Base-by-base conservation (phyloP, 768 basidiomycete species). In the Macrocybe gigantea region DNA sequence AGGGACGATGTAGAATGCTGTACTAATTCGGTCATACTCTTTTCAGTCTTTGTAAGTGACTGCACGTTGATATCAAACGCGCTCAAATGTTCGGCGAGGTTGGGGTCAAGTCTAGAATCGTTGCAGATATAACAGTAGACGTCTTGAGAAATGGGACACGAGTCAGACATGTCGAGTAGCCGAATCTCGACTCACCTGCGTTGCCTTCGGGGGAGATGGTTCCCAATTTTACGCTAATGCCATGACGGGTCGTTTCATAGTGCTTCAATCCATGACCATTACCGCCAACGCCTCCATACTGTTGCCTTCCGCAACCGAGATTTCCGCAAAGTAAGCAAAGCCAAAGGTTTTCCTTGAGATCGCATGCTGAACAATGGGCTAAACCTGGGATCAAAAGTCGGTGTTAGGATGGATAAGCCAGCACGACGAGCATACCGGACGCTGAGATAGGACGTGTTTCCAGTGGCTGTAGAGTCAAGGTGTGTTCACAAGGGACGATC, bases 191-290 rank as follows among this genome's bases (percentile, higher is more conserved):
- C 81, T 30, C 44, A 90, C 93, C 93, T 48, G 90, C 95, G 1
- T 72, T 78, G 2, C 95, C 95, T 59, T 98, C 94, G 0, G 96
- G 89, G 1, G 94, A 94, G 54, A 99, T 96, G 0, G 95, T 98
- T 0, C 96, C 96, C 0, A 97, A 72, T 63, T 98, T 99, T 33
- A 97, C 93, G 47, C 85, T 86, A 14, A 93, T 76, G 0, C 82
- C 76, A 58, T 99, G 96, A 0, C 73, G 70, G 0, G 85, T 83
- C 38, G 76, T 69, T 40, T 85, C 62, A 44, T 73, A 95, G 60
- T 99, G 96, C 7, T 68, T 61, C 32, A 98, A 64, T 0, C 88
- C 95, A 58, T 99, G 96, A 0, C 94, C 85, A 56, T 97, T 94
- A 1, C 96, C 96, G 0, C 81, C 83, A 0, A 77, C 44, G 1